phyloP scores from a whole-genome alignment of 1,139 yeast genomes.

The Scheffersomyces segobiensis region DNA sequence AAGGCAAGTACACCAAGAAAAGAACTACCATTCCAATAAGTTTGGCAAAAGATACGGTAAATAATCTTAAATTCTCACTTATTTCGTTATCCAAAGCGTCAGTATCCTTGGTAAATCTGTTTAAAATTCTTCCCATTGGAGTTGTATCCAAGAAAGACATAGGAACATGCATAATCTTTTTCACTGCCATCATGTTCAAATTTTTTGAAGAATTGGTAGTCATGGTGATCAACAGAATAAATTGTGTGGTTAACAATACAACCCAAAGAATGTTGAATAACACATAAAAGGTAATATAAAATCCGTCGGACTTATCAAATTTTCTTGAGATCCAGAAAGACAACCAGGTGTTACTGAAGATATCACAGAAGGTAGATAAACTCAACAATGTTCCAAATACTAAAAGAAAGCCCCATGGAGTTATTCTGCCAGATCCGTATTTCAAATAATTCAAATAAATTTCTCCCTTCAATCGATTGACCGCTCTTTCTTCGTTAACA shows the following conservation, averaged over 20 bases:
- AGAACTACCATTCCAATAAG: slow-evolving; percentile 15
- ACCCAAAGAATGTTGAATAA: slow-evolving; percentile 39
- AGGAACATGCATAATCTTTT: slow-evolving; percentile 56
- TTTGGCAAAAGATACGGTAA: slow-evolving; percentile 12
- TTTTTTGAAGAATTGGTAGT: slow-evolving; percentile 42
- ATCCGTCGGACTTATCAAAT: slow-evolving; percentile 9
- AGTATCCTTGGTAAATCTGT: slow-evolving; percentile 18
- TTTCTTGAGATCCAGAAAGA: slow-evolving; percentile 14
- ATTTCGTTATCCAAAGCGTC: slow-evolving; percentile 18
- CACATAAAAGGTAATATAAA: slow-evolving; percentile 32
- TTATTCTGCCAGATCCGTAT: slow-evolving; percentile 33
- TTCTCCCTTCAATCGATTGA: slow-evolving; percentile 19
- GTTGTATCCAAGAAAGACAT: slow-evolving; percentile 17
- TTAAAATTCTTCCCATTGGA: slow-evolving; percentile 17
- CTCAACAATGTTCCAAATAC: not conserved
- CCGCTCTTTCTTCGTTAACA: slow-evolving; percentile 33
- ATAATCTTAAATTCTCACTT: slow-evolving; percentile 14
- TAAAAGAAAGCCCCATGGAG: slow-evolving; percentile 10
- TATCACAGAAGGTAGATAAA: slow-evolving; percentile 7
- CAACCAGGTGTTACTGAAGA: slow-evolving; percentile 16
- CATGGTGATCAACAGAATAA: slow-evolving; percentile 51
- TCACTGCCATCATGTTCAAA: slow-evolving; percentile 49
- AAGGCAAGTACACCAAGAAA: slow-evolving; percentile 16
- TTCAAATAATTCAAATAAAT: slow-evolving; percentile 33
- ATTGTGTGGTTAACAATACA: slow-evolving; percentile 45